Evolutionary conservation across 129 eudicot species (phyloP), one percentile per base, ranked within the genome.

Genomic region (Flaveria bidentis): DNA sequence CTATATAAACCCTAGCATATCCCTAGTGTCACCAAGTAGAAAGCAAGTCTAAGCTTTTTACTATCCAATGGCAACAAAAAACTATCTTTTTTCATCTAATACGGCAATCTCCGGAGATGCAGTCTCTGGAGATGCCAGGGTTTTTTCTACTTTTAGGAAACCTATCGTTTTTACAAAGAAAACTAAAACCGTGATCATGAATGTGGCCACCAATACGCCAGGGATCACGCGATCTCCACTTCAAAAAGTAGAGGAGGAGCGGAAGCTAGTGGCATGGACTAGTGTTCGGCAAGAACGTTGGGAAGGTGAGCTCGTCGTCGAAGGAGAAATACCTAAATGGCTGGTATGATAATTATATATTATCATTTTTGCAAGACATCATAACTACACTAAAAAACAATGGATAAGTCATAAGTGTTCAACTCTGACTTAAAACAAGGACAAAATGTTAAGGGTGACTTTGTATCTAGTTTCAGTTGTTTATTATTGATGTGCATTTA

Each of bases 251-350:
- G 74, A 5, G 6, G 78, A 70, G 16, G 86, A 77, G 45, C 23
- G 76, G 28, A 91, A 86, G 74, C 89, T 88, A 6, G 91, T 84
- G 9, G 99, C 99, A 3, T 95, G 99, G 99, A 89, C 86, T 7
- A 95, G 99, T 71, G 82, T 95, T 9, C 83, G 58, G 52, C 99
- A 95, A 69, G 99, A 95, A 72, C 77, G 94, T 11, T 95, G 99
- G 99, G 96, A 94, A 80, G 99, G 99, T 23, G 92, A 94, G 85
- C 96, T 95, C n/a, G 69, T 56, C 5, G 96, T 95, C 8, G 77
- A 95, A 89, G 99, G 99, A 62, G 82, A 95, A 70, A 84, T 95
- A 67, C 99, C 99, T 4, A 75, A 41, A 41, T 95, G 99, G 99
- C 92, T 95, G 92, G 99, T 94, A 86, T 68, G 69, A 73, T 18